Conservation (phyloP, 2,329 filamentous ascomycete genomes). For the Cryphonectria parasitica region DNA sequence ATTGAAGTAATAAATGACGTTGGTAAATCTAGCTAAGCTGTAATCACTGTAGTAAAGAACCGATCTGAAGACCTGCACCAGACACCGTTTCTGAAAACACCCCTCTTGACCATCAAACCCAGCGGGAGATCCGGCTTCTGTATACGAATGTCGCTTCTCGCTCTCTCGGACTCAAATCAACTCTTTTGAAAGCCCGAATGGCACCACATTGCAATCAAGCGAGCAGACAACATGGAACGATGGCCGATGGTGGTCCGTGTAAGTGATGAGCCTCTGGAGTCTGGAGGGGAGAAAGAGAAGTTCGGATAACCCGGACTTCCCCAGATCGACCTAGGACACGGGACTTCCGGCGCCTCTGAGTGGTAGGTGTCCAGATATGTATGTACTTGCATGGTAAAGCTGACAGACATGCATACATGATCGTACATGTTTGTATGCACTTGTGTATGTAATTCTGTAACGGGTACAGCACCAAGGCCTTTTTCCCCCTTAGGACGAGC, state of each 20-base stretch:
- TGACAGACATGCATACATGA: background rate
- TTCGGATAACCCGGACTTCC: background rate
- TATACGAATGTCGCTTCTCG: background rate
- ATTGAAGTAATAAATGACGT: too few relatives aligned
- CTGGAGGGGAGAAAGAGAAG: background rate
- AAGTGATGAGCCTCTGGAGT: background rate
- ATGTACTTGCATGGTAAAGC: background rate
- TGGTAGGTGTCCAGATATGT: background rate
- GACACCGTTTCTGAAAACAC: too few relatives aligned
- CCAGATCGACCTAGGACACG: background rate
- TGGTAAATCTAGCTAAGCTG: too few relatives aligned
- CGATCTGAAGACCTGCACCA: too few relatives aligned
- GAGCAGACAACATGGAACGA: background rate
- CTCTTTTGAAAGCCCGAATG: background rate
- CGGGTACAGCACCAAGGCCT: background rate
- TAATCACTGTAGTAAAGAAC: too few relatives aligned
- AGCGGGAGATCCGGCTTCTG: background rate
- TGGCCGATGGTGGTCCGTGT: background rate
- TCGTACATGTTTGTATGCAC: background rate
- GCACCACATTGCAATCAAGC: background rate
- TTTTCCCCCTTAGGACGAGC: background rate
- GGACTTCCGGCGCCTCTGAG: background rate
- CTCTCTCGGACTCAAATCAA: background rate
- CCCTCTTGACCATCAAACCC: too few relatives aligned
- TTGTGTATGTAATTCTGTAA: background rate